Evolutionary conservation across 2,329 filamentous ascomycete species (phyloP), one percentile per base, ranked within the genome.

Genomic region (Xylaria sp.): DNA sequence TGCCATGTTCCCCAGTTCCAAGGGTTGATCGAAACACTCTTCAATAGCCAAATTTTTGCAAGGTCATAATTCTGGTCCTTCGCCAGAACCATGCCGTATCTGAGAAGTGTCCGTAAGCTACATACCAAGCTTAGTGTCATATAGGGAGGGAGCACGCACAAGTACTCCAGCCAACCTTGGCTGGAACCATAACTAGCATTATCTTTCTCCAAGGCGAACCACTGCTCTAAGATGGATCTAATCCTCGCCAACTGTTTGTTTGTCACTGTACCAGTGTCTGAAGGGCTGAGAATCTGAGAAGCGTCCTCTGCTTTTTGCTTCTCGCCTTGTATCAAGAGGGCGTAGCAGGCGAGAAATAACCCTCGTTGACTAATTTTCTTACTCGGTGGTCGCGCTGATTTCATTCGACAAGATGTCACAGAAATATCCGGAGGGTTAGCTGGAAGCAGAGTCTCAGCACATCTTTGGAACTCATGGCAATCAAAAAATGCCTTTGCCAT

Each of bases 401-500:
- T 25, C 23, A 25, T 25, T 25, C 23, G 23, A 25, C 23, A 25
- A 25, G 23, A 25, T 25, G 23, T 3, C 23, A 25, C 23, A 25
- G 63, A 51, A 28, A 32, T 12, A 9, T 7, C 48, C 8, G 48
- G 41, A 34, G 41, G 34, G 13, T 15, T 2, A 52, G 41, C 41
- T n/a, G 63, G 54, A 41, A 58, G 55, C n/a, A 65, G 23, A 23
- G 54, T 65, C 32, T 59, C 63, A 2, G 41, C 54, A 18, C 63
- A 65, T 60, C 54, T 50, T 23, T 34, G 41, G 10, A 65, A 65
- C 46, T 60, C 63, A 32, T 65, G 63, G 55, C 63, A 65, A 48
- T 65, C 63, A 41, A 65, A 65, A n/a, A 65, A 41, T 1, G 54
- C 44, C 23, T 65, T 65, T 6, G 56, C 63, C 63, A 58, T 37